Evolutionary conservation across 2,329 filamentous ascomycete genomes (phyloP).

Genomic region (Pestalotiopsis sp.): DNA sequence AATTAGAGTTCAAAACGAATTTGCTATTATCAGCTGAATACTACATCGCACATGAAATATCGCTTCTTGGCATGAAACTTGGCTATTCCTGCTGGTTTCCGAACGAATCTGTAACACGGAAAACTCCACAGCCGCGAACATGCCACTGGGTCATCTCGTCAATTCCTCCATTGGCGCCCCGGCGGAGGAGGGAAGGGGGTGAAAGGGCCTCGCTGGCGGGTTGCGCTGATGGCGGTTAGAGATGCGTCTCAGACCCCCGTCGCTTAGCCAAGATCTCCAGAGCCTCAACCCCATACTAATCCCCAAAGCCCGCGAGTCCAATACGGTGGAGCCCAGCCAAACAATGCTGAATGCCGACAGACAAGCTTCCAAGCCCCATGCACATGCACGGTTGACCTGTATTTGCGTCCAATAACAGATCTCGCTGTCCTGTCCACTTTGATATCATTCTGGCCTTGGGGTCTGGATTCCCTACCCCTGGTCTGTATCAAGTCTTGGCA

Average conservation of each 20-base stretch:
- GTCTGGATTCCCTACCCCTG: slow-evolving; percentile 2
- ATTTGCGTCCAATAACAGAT: neutral
- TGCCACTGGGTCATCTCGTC: neutral
- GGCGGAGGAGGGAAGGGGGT: neutral
- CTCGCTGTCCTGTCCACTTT: neutral
- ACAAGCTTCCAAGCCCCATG: slow-evolving; percentile 7
- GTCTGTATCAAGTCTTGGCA: slow-evolving; percentile 7
- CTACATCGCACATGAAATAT: neutral
- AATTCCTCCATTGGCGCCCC: slow-evolving; percentile 4
- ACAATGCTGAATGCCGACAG: neutral
- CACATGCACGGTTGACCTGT: neutral
- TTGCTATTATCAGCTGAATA: neutral
- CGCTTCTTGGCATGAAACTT: slow-evolving; percentile 11
- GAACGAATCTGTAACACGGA: slow-evolving; percentile 25
- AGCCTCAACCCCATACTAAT: slow-evolving; percentile 11
- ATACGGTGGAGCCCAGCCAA: neutral
- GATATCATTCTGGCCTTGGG: slow-evolving; percentile 4
- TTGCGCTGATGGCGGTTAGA: slow-evolving; percentile 22
- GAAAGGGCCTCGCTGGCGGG: neutral
- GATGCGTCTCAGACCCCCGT: slow-evolving; percentile 32
- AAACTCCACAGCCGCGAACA: slow-evolving; percentile 18
- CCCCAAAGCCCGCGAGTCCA: neutral
- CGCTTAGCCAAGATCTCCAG: slow-evolving; percentile 17
- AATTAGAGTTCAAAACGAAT: neutral
- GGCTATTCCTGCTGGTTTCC: slow-evolving; percentile 9